A percentile compares a stretch with the other conserved stretches of the same genome.
Conservation (phyloP, 768 basidiomycete genomes). For the Tricholoma hemisulphureum region DNA sequence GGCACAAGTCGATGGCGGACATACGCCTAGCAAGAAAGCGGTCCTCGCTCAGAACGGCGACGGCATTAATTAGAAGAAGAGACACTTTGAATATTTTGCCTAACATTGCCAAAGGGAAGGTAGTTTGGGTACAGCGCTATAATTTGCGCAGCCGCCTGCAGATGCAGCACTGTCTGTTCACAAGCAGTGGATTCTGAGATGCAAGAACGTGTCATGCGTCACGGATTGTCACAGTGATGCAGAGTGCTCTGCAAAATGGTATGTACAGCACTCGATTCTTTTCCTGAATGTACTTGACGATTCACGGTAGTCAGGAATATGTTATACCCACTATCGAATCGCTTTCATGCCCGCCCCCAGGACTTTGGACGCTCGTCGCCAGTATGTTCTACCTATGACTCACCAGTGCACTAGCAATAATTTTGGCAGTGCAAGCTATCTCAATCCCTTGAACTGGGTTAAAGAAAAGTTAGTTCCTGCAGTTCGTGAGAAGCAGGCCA, state of each 20-base stretch:
- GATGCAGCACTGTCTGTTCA: slow-evolving; percentile 2
- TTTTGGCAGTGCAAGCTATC: slow-evolving; percentile 41
- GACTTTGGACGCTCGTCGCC: slow-evolving; percentile 39
- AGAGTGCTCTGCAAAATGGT: slow-evolving; percentile 21
- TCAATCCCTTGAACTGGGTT: slow-evolving; percentile 64
- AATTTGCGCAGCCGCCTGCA: slow-evolving; percentile 4
- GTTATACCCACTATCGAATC: neutral
- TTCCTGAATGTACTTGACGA: neutral
- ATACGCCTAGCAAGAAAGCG: slow-evolving; percentile 90
- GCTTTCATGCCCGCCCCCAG: slow-evolving; percentile 16
- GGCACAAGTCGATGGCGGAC: slow-evolving; percentile 3
- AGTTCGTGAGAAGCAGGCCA: slow-evolving; percentile 42
- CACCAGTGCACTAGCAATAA: slow-evolving; percentile 2
- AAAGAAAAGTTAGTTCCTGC: slow-evolving; percentile 54
- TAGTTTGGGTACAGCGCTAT: slow-evolving; percentile 7
- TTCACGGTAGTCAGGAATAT: neutral
- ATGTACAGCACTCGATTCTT: slow-evolving; percentile 11
- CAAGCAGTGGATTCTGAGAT: neutral
- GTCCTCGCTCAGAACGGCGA: slow-evolving; percentile 95
- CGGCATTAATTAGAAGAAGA: slow-evolving; percentile 87
- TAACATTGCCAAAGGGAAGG: slow-evolving; percentile 34
- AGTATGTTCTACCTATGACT: slow-evolving; percentile 33
- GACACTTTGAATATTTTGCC: slow-evolving; percentile 82
- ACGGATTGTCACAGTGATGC: slow-evolving; percentile 7
- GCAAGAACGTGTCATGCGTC: neutral